A percentile compares a stretch with the other conserved stretches of the same genome.
phyloP scores from a whole-genome alignment of 2,329 filamentous ascomycete genomes.

The Pyricularia pennisetigena region DNA sequence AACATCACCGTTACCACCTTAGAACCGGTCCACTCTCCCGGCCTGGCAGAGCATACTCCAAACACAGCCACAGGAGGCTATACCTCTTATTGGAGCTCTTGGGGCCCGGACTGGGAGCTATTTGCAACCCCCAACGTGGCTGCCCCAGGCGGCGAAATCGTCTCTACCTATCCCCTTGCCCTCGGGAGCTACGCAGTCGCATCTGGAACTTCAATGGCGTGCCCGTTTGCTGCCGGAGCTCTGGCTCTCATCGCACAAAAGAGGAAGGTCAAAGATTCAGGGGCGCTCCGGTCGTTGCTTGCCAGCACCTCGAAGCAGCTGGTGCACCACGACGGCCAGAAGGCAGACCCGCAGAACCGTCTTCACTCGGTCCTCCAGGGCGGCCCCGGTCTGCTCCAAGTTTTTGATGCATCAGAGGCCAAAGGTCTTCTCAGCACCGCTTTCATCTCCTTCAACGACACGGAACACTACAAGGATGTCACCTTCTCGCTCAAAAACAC shows the following conservation, averaged over 20 bases:
- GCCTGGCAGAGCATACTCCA: conserved; percentile 26
- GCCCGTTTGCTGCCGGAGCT: conserved; percentile 34
- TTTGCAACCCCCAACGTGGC: conserved; percentile 28
- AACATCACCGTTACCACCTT: conserved; percentile 4
- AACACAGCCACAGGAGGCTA: conserved; percentile 30
- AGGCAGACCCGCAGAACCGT: neutral
- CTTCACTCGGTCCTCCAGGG: conserved; percentile 25
- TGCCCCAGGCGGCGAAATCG: conserved; percentile 32
- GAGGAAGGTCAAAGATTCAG: conserved; percentile 13
- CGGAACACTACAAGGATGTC: conserved; percentile 44
- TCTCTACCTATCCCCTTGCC: conserved; percentile 30
- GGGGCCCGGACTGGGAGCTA: conserved; percentile 1
- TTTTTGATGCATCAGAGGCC: conserved; percentile 27
- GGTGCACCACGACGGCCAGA: neutral
- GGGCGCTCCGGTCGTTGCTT: neutral
- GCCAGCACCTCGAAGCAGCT: conserved; percentile 3
- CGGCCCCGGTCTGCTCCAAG: conserved; percentile 31
- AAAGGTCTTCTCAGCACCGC: conserved; percentile 24
- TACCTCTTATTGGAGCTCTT: conserved; percentile 26
- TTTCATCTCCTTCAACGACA: conserved; percentile 37
- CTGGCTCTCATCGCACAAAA: conserved; percentile 25
- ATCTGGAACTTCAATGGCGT: conserved; percentile 39
- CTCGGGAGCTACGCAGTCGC: conserved; percentile 24
- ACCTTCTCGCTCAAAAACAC: conserved; percentile 30
- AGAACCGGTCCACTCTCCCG: conserved; percentile 11